A percentile compares a stretch with the other conserved stretches of the same genome.
These are phyloP conservation scores for Acer campestre DNA, from an alignment of 345 rosid genomes.

Conservation along the genomic window DNA sequence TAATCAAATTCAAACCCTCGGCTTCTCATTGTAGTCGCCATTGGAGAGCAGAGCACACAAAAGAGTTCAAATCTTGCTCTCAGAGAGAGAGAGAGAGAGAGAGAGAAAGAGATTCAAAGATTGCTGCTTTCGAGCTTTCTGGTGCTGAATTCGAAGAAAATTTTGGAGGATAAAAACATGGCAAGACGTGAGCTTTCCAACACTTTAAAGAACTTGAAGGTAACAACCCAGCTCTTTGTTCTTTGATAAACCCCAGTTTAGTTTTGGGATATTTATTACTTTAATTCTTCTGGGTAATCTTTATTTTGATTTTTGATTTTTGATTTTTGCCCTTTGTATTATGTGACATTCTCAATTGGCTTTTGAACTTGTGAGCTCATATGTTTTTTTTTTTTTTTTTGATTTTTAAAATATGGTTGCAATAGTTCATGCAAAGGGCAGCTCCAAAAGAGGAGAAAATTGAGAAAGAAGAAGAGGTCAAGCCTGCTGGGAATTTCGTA, in stretches of 20 bases:
- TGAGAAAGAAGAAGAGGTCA: conserved; percentile 55
- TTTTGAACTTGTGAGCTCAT: not conserved
- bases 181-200: conserved; percentile 86
- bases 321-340: not conserved
- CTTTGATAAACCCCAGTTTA: not conserved
- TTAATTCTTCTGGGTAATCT: conserved; percentile 20
- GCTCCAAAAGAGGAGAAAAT: conserved; percentile 58
- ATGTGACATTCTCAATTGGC: not conserved
- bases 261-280: conserved; percentile 22
- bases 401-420: not conserved
- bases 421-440: conserved; percentile 91
- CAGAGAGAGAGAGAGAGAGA: no score
- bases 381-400: not conserved
- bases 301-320: conserved; percentile 7
- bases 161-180: conserved; percentile 34
- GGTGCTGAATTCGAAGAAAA: not conserved
- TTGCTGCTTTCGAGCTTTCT: not conserved
- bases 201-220: conserved; percentile 89
- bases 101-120: not conserved
- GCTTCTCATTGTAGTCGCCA: not conserved
- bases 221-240: conserved; percentile 21
- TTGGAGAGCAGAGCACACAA: not conserved
- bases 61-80: not conserved
- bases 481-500: conserved; percentile 51
- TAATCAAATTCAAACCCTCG: not conserved